Conservation (phyloP, 768 basidiomycete genomes). For the Russula virescens region DNA sequence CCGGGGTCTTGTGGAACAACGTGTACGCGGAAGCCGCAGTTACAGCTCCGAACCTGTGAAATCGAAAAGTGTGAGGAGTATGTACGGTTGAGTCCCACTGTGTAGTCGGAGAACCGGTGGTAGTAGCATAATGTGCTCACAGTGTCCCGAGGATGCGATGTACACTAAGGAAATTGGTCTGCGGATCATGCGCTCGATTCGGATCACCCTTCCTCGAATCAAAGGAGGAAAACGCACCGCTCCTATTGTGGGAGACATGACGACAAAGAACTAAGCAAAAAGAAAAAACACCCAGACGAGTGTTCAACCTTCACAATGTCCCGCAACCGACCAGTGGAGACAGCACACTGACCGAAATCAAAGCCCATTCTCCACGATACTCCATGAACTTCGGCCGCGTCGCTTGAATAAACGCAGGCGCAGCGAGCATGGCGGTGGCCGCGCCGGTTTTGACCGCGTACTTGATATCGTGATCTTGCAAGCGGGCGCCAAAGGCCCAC, state of each 20-base stretch:
- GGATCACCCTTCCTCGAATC: constrained; percentile 18
- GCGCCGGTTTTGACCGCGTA: constrained; percentile 87
- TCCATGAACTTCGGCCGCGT: constrained; percentile 75
- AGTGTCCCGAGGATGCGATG: constrained; percentile 84
- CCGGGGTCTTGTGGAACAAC: constrained; percentile 68
- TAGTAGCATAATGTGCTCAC: constrained; percentile 38
- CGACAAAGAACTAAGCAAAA: constrained; percentile 66
- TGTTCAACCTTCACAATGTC: background rate
- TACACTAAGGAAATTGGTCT: constrained; percentile 83
- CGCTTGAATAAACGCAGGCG: constrained; percentile 80
- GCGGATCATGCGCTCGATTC: background rate
- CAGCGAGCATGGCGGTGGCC: constrained; percentile 74
- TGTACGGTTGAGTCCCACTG: too few relatives aligned
- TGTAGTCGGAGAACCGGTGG: background rate
- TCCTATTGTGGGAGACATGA: constrained; percentile 87
- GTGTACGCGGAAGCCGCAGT: constrained; percentile 70
- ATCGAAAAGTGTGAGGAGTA: background rate
- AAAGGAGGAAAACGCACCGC: constrained; percentile 45
- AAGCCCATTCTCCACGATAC: constrained; percentile 91
- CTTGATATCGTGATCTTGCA: constrained; percentile 72
- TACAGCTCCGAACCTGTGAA: constrained; percentile 63
- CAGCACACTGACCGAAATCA: constrained; percentile 70
- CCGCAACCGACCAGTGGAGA: background rate
- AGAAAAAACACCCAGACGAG: background rate
- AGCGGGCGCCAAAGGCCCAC: constrained; percentile 62